Evolutionary conservation across 352 stramenopile genomes (phyloP).

Genomic region (Phytopythium mirpurense): DNA sequence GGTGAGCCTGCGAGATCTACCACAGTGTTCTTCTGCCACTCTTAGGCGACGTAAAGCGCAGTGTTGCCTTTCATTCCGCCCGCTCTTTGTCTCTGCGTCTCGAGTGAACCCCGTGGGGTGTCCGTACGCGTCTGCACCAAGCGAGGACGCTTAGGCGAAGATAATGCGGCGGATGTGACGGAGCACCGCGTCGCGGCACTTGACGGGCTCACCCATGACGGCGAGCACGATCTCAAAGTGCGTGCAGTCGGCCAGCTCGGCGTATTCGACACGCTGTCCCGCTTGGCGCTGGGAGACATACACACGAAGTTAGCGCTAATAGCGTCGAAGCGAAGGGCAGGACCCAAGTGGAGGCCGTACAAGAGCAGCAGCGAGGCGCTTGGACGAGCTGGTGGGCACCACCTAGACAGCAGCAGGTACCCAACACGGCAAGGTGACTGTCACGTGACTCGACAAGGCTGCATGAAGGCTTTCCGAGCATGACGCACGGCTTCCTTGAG

Average conservation of each 20-base stretch:
- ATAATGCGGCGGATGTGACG: slow-evolving; percentile 37
- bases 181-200: slow-evolving; percentile 33
- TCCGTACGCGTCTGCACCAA: not conserved
- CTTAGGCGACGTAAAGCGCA: not conserved
- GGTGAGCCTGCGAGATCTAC: too few species aligned
- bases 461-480: too few species aligned
- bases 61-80: not conserved
- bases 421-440: too few species aligned
- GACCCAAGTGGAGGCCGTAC: slow-evolving; percentile 28
- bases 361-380: slow-evolving; percentile 42
- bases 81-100: not conserved
- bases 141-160: not conserved
- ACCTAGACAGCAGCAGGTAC: not conserved
- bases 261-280: slow-evolving; percentile 32
- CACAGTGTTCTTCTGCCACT: too few species aligned
- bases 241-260: slow-evolving; percentile 34
- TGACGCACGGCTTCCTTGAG: slow-evolving; percentile 19
- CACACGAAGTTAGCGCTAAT: too few species aligned
- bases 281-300: slow-evolving; percentile 29
- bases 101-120: too few species aligned
- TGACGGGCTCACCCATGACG: slow-evolving; percentile 53
- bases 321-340: too few species aligned
- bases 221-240: slow-evolving; percentile 65
- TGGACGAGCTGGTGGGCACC: slow-evolving; percentile 39
- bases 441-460: not conserved